These are phyloP conservation scores for Flaveria robusta DNA, from an alignment of 129 eudicot genomes.

Conservation along the genomic window DNA sequence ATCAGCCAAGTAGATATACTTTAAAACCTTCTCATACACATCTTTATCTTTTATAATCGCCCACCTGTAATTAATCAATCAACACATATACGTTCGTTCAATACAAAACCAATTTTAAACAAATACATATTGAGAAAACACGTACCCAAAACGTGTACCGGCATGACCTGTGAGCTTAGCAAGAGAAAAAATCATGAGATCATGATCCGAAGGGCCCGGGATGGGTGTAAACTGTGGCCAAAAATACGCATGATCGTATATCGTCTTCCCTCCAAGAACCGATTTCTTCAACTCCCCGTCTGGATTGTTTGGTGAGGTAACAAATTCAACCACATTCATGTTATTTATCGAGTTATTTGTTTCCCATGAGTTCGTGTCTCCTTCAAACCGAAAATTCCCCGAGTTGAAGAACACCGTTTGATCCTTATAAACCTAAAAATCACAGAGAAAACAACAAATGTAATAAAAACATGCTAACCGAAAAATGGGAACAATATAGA, in stretches of 20 bases:
- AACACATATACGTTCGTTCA: neutral
- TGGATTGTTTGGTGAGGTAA: conserved; percentile 66
- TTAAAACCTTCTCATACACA: conserved; percentile 46
- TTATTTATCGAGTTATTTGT: conserved; percentile 28
- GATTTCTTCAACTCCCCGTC: conserved; percentile 52
- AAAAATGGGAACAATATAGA: neutral
- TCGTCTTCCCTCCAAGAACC: conserved; percentile 45
- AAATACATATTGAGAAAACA: neutral
- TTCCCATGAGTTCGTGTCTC: conserved; percentile 44
- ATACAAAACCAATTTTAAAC: neutral
- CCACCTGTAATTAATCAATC: conserved; percentile 58
- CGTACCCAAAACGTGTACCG: conserved; percentile 65
- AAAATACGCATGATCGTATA: conserved; percentile 66
- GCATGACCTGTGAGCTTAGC: conserved; percentile 85
- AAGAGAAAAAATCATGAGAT: conserved; percentile 64
- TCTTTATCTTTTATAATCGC: conserved; percentile 71
- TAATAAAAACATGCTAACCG: neutral
- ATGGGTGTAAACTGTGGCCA: conserved; percentile 79
- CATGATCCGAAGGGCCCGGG: conserved; percentile 52
- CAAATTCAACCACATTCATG: conserved; percentile 52
- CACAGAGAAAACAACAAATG: neutral
- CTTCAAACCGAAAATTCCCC: conserved; percentile 42
- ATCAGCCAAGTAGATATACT: conserved; percentile 33
- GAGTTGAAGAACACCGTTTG: conserved; percentile 54
- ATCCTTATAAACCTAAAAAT: conserved; percentile 30